Evolutionary conservation across 2,329 filamentous ascomycete species (phyloP).

Genomic region (Exutisphaerella laricina): DNA sequence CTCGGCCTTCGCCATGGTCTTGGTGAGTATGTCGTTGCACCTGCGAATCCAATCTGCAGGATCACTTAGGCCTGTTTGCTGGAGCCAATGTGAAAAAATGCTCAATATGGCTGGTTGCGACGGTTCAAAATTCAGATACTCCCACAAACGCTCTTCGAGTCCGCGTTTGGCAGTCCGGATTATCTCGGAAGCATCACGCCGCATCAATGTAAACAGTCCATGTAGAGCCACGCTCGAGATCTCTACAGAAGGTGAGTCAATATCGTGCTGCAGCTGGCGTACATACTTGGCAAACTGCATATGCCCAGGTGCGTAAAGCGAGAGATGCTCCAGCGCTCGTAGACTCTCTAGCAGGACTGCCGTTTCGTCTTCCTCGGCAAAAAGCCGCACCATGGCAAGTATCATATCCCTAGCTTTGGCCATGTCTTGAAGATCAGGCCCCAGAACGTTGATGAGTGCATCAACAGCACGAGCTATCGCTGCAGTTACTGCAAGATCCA

Average conservation of each 20-base stretch:
- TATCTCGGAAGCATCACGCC: constrained; percentile 78
- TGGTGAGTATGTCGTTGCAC: constrained; percentile 82
- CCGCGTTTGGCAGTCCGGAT: constrained; percentile 67
- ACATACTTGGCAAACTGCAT: constrained; percentile 83
- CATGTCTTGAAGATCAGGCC: constrained; percentile 89
- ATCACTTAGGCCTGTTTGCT: constrained; percentile 76
- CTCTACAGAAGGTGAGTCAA: constrained; percentile 62
- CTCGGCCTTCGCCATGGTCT: constrained; percentile 66
- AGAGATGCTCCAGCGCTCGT: constrained; percentile 82
- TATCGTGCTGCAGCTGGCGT: constrained; percentile 68
- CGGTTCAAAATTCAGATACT: constrained; percentile 73
- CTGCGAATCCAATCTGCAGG: constrained; percentile 81
- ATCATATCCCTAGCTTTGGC: constrained; percentile 89
- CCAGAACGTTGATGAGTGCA: constrained; percentile 93
- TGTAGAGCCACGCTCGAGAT: constrained; percentile 80
- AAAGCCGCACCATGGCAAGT: constrained; percentile 75
- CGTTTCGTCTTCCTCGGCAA: constrained; percentile 63
- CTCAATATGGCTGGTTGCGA: constrained; percentile 75
- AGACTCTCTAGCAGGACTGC: constrained; percentile 71
- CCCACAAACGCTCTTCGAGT: constrained; percentile 88
- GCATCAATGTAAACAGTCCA: constrained; percentile 91
- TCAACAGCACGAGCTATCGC: constrained; percentile 85
- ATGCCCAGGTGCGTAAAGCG: constrained; percentile 81
- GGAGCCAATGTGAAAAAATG: constrained; percentile 87
- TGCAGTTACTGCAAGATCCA: constrained; percentile 74